These are phyloP conservation scores for Paraconiothyrium sp. DNA, from an alignment of 2,329 filamentous ascomycete genomes.

Conservation along the genomic window DNA sequence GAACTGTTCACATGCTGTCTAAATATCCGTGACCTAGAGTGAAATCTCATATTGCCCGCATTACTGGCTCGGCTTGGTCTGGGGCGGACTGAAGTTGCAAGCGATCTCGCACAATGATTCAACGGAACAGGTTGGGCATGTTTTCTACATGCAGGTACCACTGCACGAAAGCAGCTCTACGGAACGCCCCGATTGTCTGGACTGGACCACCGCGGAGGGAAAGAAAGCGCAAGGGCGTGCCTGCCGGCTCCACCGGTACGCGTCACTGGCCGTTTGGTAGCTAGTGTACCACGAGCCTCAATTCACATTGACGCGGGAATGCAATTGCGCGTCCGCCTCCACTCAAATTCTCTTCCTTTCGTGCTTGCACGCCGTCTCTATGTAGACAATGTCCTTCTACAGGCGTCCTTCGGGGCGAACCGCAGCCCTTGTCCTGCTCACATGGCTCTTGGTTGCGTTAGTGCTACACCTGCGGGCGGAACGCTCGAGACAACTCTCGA, in stretches of 20 bases:
- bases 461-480: constrained; percentile 43
- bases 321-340: background rate
- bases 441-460: constrained; percentile 31
- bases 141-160: background rate
- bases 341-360: background rate
- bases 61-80: no score
- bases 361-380: constrained; percentile 1
- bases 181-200: constrained; percentile 4
- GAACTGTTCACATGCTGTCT: background rate
- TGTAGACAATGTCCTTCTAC: constrained; percentile 35
- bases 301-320: background rate
- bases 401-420: constrained; percentile 41
- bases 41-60: no score
- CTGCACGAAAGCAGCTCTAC: no score
- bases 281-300: constrained; percentile 6
- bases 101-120: no score
- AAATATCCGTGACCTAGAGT: no score
- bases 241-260: constrained; percentile 2
- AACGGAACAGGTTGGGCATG: no score
- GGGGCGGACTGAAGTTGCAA: no score
- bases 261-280: constrained; percentile 11
- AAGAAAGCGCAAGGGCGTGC: constrained; percentile 10
- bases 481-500: constrained; percentile 30
- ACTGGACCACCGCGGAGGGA: background rate
- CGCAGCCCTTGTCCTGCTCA: constrained; percentile 34